phyloP scores from a whole-genome alignment of 768 basidiomycete genomes.

The Boletus reticulatus region DNA sequence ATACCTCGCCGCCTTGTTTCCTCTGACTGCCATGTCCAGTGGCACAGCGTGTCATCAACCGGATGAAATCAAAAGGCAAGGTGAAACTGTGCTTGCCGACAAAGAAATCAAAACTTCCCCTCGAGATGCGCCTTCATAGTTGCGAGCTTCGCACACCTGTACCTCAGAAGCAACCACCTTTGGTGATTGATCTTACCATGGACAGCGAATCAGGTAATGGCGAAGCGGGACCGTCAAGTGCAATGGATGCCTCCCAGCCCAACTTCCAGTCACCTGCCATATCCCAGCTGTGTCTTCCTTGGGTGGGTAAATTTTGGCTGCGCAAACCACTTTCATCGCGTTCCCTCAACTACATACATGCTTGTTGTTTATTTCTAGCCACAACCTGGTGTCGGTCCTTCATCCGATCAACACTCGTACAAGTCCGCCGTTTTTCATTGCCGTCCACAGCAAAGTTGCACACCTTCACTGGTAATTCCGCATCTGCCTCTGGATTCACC shows the following conservation, averaged over 20 bases:
- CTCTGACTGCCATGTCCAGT: slow-evolving; percentile 16
- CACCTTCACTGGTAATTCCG: background rate
- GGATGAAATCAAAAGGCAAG: slow-evolving; percentile 28
- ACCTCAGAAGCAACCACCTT: background rate
- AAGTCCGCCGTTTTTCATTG: background rate
- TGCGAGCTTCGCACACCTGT: slow-evolving; percentile 1
- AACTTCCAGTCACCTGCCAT: background rate
- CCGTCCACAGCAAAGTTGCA: background rate
- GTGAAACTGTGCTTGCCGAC: slow-evolving; percentile 18
- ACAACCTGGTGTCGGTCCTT: background rate
- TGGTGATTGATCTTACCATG: slow-evolving; percentile 23
- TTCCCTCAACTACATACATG: background rate
- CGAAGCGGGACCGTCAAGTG: background rate
- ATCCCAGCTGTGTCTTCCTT: background rate
- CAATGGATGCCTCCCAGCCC: background rate
- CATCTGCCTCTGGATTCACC: background rate
- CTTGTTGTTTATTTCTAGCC: slow-evolving; percentile 7
- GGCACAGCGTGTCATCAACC: slow-evolving; percentile 25
- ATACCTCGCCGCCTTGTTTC: background rate
- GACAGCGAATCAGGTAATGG: slow-evolving; percentile 3
- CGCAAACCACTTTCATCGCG: background rate
- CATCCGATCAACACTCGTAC: background rate
- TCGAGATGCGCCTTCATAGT: slow-evolving; percentile 17
- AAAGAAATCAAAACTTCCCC: slow-evolving; percentile 16
- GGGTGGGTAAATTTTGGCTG: slow-evolving; percentile 13